Evolutionary conservation across 495 filamentous ascomycete species (phyloP), one percentile per base, ranked within the genome.

Genomic region (Xylaria scruposa): DNA sequence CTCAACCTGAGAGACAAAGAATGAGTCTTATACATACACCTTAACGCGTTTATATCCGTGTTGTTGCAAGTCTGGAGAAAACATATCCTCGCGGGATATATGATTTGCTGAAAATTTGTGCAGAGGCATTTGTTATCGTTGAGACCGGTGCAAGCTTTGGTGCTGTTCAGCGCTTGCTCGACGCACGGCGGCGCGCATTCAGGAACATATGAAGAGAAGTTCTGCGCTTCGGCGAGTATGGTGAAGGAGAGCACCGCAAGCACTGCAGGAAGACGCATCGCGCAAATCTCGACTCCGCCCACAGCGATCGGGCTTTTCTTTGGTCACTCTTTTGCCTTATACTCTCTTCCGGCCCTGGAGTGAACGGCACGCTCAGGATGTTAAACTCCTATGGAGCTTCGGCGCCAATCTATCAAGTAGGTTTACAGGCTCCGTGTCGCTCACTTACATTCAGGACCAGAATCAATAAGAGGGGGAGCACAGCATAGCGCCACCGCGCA

Each of bases 111-210:
- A 40, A 68, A 64, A 46, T 74, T 72, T 9, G 17, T 64, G 42
- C 76, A 78, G 10, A 78, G 70, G 33, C 76, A 78, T 12, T 53
- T 8, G 63, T 61, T 69, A 24, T 78, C 75, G 33, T 49, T 36
- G 29, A 73, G 38, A 3, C 70, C 67, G 44, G 68, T 56, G 54
- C 75, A 77, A 54, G 46, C 29, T 3, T 61, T 38, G 61, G 56
- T 60, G 33, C 19, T 59, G 26, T 61, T 62, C 26, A 77, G 40
- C 12, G 72, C 61, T 42, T 71, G 19, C 53, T 64, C 53, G 42
- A 76, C 19, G 33, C 76, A 78, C 5, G 71, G 36, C 38, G 68
- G 71, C 46, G 67, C 73, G 67, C 74, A 76, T n/a, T 67, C 70
- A 15, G 74, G 71, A 4, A 72, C 17, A 51, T 77, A 75, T 0